These are phyloP conservation scores for Pseudocercospora fijiensis DNA, from an alignment of 2,329 filamentous ascomycete species.

Conservation along the genomic window DNA sequence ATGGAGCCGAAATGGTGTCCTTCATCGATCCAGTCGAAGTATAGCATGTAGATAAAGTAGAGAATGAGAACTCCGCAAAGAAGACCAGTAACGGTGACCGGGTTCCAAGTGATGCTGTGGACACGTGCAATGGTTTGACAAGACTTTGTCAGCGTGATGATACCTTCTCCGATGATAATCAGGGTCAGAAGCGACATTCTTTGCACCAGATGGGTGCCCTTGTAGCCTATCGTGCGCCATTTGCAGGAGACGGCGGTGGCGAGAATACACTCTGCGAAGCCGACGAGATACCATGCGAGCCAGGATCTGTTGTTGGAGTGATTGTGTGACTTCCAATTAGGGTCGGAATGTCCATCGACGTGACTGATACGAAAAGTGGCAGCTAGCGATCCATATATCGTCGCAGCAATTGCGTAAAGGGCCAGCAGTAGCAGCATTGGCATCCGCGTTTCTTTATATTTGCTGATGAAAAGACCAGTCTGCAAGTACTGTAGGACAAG, in stretches of 20 bases:
- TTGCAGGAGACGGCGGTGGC: constrained; percentile 34
- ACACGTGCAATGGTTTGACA: constrained; percentile 37
- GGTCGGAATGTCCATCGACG: background rate
- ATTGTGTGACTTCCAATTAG: background rate
- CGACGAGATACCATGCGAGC: constrained; percentile 33
- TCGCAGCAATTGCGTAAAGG: background rate
- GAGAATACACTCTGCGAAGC: constrained; percentile 55
- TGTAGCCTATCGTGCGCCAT: constrained; percentile 40
- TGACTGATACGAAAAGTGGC: background rate
- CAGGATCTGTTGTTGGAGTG: background rate
- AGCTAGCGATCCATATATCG: background rate
- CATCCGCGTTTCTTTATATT: background rate
- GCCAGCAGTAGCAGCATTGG: background rate
- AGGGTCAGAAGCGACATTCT: constrained; percentile 40
- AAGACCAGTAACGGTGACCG: constrained; percentile 36
- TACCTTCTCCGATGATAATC: constrained; percentile 42
- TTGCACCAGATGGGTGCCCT: constrained; percentile 41
- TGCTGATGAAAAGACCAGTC: background rate
- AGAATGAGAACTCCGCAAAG: constrained; percentile 37
- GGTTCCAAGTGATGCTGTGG: constrained; percentile 20
- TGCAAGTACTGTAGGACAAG: background rate
- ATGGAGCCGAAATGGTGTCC: constrained; percentile 26
- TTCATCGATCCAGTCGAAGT: constrained; percentile 25
- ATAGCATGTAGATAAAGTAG: constrained; percentile 28
- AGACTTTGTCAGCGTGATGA: constrained; percentile 39